phyloP scores from a whole-genome alignment of 2,329 filamentous ascomycete genomes.

The Claviceps africana region DNA sequence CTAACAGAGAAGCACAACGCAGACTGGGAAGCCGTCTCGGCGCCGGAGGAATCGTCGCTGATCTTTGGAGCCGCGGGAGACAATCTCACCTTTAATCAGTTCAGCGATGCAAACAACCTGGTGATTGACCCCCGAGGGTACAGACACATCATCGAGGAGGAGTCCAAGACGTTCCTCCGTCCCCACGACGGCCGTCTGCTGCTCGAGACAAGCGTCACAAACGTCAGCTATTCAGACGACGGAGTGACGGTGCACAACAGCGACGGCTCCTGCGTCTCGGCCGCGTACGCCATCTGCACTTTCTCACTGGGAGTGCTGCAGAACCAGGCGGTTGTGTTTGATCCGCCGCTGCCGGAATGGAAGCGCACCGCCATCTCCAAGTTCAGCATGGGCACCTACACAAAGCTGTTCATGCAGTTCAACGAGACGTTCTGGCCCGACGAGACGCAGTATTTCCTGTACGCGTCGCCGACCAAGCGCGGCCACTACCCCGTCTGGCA shows the following conservation, averaged over 20 bases:
- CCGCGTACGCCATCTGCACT: constrained; percentile 50
- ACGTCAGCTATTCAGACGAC: constrained; percentile 35
- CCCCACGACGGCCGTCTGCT: constrained; percentile 41
- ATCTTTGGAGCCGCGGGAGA: constrained; percentile 40
- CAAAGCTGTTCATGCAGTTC: constrained; percentile 60
- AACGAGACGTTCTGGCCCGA: constrained; percentile 49
- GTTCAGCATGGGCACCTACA: constrained; percentile 58
- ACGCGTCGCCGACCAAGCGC: constrained; percentile 26
- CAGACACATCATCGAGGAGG: constrained; percentile 39
- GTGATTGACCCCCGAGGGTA: constrained; percentile 49
- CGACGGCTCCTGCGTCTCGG: constrained; percentile 42
- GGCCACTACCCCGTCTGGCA: constrained; percentile 47
- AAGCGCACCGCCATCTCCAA: constrained; percentile 49
- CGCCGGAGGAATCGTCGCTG: constrained; percentile 41
- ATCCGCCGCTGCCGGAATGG: constrained; percentile 46
- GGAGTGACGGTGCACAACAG: constrained; percentile 39
- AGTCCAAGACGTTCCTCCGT: constrained; percentile 43
- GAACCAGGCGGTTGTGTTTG: constrained; percentile 42
- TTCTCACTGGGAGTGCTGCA: constrained; percentile 58
- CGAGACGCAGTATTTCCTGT: constrained; percentile 29
- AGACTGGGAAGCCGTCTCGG: constrained; percentile 43
- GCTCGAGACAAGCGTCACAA: constrained; percentile 42
- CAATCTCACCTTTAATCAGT: constrained; percentile 50
- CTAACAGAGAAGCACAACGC: neutral
- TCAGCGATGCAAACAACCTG: constrained; percentile 46